phyloP scores from a whole-genome alignment of 2,329 filamentous ascomycete species.

The Fonsecaea monophora region DNA sequence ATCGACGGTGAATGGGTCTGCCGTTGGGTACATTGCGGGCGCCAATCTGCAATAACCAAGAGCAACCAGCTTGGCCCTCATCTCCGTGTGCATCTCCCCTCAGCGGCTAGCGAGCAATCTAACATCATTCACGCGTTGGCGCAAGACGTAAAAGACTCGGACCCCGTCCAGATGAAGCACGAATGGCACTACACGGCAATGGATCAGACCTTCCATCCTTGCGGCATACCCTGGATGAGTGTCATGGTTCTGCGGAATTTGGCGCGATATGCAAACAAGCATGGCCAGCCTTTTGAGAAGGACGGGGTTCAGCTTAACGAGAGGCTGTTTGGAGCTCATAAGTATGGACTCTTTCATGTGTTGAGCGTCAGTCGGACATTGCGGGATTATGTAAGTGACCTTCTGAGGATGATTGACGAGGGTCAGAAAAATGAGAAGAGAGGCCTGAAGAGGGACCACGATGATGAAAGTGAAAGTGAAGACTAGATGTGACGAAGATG shows the following conservation, averaged over 20 bases:
- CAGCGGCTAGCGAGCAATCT: conserved; percentile 31
- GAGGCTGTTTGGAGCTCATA: conserved; percentile 34
- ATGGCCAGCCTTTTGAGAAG: conserved; percentile 36
- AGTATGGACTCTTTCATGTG: conserved; percentile 33
- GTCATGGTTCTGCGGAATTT: conserved; percentile 56
- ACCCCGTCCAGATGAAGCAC: conserved; percentile 40
- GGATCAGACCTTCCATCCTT: conserved; percentile 51
- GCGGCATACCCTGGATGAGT: conserved; percentile 56
- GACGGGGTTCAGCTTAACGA: conserved; percentile 33
- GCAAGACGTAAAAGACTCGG: conserved; percentile 24
- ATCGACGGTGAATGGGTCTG: conserved; percentile 29
- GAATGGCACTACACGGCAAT: conserved; percentile 48
- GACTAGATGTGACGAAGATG: not conserved
- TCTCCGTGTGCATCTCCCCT: conserved; percentile 38
- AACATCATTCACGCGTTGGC: conserved; percentile 37
- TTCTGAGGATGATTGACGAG: conserved; percentile 49
- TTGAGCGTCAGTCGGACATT: conserved; percentile 46
- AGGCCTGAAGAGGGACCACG: conserved; percentile 30
- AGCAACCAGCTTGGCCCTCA: conserved; percentile 32
- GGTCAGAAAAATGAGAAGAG: conserved; percentile 25
- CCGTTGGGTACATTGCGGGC: conserved; percentile 35
- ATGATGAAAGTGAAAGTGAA: conserved; percentile 26
- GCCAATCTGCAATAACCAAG: conserved; percentile 27
- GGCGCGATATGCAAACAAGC: conserved; percentile 47
- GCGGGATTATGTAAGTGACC: conserved; percentile 51